These are phyloP conservation scores for Trematosphaeria pertusa DNA, from an alignment of 2,329 filamentous ascomycete species.

Conservation along the genomic window DNA sequence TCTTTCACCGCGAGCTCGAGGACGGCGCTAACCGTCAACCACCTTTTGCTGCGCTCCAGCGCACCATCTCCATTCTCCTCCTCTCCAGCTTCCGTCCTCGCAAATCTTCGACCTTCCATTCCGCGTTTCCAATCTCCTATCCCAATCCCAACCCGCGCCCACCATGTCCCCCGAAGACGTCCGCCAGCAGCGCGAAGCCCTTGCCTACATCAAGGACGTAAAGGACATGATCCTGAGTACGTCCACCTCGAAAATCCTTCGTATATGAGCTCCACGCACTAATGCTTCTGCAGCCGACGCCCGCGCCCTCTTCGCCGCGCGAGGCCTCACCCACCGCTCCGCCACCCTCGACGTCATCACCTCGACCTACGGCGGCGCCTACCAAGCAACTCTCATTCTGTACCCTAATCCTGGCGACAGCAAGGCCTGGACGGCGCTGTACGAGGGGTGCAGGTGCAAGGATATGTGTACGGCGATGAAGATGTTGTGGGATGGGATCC, in stretches of 20 bases:
- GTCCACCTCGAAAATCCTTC: not conserved
- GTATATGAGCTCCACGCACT: not conserved
- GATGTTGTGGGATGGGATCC: not conserved
- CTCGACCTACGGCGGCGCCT: constrained; percentile 2
- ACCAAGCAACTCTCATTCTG: constrained; percentile 2
- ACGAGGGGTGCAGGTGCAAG: not conserved
- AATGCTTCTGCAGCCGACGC: not conserved
- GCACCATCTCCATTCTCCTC: too few species aligned
- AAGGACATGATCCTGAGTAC: constrained; percentile 4
- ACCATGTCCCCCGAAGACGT: constrained; percentile 4
- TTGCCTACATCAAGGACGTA: constrained; percentile 3
- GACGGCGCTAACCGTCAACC: too few species aligned
- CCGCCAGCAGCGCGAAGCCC: constrained; percentile 1
- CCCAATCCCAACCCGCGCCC: too few species aligned
- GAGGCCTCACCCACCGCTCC: not conserved
- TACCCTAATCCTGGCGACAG: not conserved
- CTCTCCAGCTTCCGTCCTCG: too few species aligned
- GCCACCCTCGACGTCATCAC: constrained; percentile 2
- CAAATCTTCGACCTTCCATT: too few species aligned
- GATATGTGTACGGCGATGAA: not conserved
- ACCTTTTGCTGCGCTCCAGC: too few species aligned
- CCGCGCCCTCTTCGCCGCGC: constrained; percentile 3
- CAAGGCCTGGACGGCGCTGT: not conserved
- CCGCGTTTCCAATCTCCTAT: too few species aligned
- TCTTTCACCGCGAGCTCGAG: too few species aligned